Evolutionary conservation across 139 green algal species (phyloP), one percentile per base, ranked within the genome.

Genomic region (Tetraselmis chui): DNA sequence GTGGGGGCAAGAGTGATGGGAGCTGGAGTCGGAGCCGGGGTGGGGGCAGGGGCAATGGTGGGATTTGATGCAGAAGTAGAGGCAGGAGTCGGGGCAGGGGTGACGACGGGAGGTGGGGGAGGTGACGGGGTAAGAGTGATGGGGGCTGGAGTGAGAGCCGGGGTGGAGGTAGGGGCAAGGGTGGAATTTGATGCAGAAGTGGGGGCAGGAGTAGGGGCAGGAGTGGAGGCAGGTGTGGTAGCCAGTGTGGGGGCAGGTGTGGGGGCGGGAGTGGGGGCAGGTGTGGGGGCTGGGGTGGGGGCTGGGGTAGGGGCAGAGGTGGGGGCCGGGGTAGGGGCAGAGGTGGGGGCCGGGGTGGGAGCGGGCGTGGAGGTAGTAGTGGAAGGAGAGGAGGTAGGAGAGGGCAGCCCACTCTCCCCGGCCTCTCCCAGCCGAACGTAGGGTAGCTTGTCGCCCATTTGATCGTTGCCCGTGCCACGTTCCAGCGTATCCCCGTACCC

Each of bases 401-500:
- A 5, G 18, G 45, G 45, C 45, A 67, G 45, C 5, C 18, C 45
- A 5, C 11, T 18, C 45, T 67, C 45, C 11, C 45, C 45, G 11
- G 45, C 45, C 45, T 67, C 45, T 25, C 45, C 45, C 45, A 67
- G 11, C 45, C 45, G 45, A 5, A 67, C 45, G 18, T 67, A 67
- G 18, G 5, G 11, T 18, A 67, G 45, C 45, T 5, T 25, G 45
- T 67, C 45, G 11, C 45, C 45, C 45, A 67, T 5, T 5, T 67
- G 11, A 67, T 67, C 45, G 45, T 5, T 18, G 11, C 45, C 45
- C 45, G 5, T 5, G 11, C 45, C 45, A 67, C 45, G 45, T 5
- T 67, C 45, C 45, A 67, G 23, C 2, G 74, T 67, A 2, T 84
- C 31, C 1, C 27, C 75, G 74, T 84, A 74, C 18, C 75, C 81